phyloP scores from a whole-genome alignment of 2,329 filamentous ascomycete species.

The Aspergillus pseudonomiae region DNA sequence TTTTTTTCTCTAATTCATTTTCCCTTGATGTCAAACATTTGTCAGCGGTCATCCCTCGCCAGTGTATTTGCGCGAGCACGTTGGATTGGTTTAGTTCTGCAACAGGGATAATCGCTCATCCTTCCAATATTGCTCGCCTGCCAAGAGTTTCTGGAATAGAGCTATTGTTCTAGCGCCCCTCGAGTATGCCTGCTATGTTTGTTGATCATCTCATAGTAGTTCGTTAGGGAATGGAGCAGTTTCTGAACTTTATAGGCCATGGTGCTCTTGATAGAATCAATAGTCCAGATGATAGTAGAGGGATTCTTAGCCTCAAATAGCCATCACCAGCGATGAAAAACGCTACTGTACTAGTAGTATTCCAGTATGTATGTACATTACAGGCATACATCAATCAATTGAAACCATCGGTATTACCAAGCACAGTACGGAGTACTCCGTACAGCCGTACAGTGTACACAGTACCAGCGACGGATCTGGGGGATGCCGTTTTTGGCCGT shows the following conservation, averaged over 20 bases:
- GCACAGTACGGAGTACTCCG: too few species aligned
- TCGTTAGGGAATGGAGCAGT: background rate
- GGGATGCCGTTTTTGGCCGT: background rate
- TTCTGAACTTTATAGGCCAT: too few species aligned
- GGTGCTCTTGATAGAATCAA: too few species aligned
- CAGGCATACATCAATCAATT: too few species aligned
- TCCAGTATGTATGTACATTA: too few species aligned
- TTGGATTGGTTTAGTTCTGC: background rate
- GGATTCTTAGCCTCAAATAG: too few species aligned
- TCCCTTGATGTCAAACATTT: background rate
- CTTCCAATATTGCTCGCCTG: background rate
- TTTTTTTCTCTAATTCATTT: background rate
- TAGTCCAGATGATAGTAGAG: too few species aligned
- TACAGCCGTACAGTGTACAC: too few species aligned
- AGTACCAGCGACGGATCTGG: too few species aligned
- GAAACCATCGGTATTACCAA: too few species aligned
- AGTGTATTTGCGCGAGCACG: background rate
- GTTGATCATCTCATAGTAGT: background rate
- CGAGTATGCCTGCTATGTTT: background rate
- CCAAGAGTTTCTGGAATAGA: slow-evolving; percentile 22
- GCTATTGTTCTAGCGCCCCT: slow-evolving; percentile 14
- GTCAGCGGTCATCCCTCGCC: background rate
- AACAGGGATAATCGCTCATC: background rate
- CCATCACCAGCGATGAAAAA: too few species aligned
- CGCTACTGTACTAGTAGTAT: too few species aligned